Conservation (phyloP, 768 basidiomycete species). For the Lactarius evosmus region DNA sequence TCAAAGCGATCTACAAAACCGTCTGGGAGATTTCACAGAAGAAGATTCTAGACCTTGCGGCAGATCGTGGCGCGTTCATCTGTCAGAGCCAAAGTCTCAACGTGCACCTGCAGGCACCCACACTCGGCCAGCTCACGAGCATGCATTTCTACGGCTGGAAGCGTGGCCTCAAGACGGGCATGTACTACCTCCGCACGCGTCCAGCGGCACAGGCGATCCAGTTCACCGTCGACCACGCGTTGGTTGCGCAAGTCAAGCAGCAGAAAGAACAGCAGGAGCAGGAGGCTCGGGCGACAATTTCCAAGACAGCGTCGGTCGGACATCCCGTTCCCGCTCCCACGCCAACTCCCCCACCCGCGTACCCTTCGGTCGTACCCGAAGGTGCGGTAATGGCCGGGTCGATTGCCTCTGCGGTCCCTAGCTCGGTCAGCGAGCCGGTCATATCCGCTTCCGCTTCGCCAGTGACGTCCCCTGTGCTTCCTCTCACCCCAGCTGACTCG, state of each 20-base stretch:
- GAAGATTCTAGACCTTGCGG: constrained; percentile 95
- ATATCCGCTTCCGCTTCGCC: constrained; percentile 29
- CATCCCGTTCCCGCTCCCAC: constrained; percentile 1
- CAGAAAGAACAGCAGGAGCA: constrained; percentile 34
- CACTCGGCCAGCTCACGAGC: constrained; percentile 86
- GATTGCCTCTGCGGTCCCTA: background rate
- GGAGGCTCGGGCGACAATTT: constrained; percentile 1
- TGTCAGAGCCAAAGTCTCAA: constrained; percentile 96
- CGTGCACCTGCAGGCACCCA: constrained; percentile 86
- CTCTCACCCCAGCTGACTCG: constrained; percentile 27
- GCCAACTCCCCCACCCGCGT: background rate
- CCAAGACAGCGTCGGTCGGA: background rate
- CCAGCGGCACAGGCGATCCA: constrained; percentile 96
- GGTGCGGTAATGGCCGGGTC: background rate
- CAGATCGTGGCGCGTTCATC: constrained; percentile 98
- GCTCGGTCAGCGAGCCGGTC: background rate
- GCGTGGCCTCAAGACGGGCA: constrained; percentile 98
- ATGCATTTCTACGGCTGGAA: constrained; percentile 99
- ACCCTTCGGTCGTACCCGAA: constrained; percentile 17
- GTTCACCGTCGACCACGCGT: constrained; percentile 88
- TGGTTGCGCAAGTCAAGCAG: constrained; percentile 63
- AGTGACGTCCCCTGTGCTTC: constrained; percentile 32
- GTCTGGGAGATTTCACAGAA: constrained; percentile 99
- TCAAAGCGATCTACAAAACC: constrained; percentile 99
- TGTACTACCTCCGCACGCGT: constrained; percentile 95